These are phyloP conservation scores for Cystofilobasidium bisporidii DNA, from an alignment of 768 basidiomycete species.

Conservation along the genomic window DNA sequence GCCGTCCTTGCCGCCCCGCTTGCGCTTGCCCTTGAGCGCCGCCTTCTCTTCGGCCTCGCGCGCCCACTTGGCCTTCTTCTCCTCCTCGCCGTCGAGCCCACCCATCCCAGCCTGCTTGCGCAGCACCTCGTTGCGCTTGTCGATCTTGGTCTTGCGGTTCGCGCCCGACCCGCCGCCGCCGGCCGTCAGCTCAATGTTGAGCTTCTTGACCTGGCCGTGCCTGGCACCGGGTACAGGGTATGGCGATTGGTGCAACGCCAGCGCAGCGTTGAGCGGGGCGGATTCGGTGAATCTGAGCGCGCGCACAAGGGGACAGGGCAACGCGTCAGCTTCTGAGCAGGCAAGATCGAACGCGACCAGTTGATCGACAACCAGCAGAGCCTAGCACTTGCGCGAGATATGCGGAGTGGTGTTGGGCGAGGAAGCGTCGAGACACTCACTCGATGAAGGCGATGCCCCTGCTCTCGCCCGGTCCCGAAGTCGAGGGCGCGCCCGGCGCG, in stretches of 20 bases:
- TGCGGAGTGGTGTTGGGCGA: no score
- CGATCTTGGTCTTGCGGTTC: conserved; percentile 22
- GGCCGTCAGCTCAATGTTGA: conserved; percentile 27
- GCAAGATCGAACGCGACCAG: no score
- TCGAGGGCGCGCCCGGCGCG: conserved; percentile 11
- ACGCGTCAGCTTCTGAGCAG: no score
- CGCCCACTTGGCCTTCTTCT: conserved; percentile 10
- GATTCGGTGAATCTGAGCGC: conserved; percentile 17
- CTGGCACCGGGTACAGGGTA: conserved; percentile 15
- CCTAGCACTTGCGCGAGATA: no score
- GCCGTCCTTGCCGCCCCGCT: not conserved
- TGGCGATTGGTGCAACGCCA: conserved; percentile 24
- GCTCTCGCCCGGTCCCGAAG: conserved; percentile 12
- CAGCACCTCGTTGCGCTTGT: conserved; percentile 22
- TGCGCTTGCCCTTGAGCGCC: not conserved
- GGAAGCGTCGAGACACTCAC: conserved; percentile 17
- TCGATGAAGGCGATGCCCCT: conserved; percentile 27
- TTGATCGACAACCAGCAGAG: no score
- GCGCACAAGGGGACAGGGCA: not conserved
- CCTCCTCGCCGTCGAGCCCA: conserved; percentile 6
- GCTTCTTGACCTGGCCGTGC: not conserved
- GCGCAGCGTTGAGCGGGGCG: conserved; percentile 21
- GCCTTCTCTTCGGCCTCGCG: conserved; percentile 11
- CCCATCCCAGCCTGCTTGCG: conserved; percentile 25
- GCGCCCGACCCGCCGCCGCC: conserved; percentile 22